Conservation (phyloP, 2,329 filamentous ascomycete genomes). For the Macrophomina pseudophaseolina region DNA sequence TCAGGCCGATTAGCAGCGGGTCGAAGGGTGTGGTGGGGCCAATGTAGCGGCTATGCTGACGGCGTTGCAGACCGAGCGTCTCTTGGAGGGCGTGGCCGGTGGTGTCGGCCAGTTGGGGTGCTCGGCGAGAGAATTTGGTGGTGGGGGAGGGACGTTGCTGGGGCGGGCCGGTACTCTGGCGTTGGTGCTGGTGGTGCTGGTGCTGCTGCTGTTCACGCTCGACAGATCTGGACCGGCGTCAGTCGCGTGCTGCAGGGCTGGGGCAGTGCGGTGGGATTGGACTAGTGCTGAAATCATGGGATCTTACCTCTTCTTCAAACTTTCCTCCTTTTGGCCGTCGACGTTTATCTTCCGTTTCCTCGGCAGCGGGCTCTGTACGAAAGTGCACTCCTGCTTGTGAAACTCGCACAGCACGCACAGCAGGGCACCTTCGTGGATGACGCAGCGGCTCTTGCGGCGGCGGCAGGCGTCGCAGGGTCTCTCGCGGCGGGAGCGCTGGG, state of each 20-base stretch:
- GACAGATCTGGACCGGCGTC: slow-evolving; percentile 39
- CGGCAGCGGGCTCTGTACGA: slow-evolving; percentile 75
- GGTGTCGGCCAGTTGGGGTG: slow-evolving; percentile 35
- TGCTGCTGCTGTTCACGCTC: slow-evolving; percentile 37
- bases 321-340: slow-evolving; percentile 64
- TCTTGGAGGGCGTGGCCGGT: slow-evolving; percentile 48
- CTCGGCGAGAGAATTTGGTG: slow-evolving; percentile 31
- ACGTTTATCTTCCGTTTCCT: slow-evolving; percentile 80
- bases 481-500: slow-evolving; percentile 45
- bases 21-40: slow-evolving; percentile 84
- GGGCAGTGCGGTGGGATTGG: not conserved
- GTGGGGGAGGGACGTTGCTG: slow-evolving; percentile 34
- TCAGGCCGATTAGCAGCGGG: slow-evolving; percentile 80
- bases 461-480: slow-evolving; percentile 69
- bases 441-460: slow-evolving; percentile 75
- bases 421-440: slow-evolving; percentile 75
- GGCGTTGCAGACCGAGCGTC: slow-evolving; percentile 72
- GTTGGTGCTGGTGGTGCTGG: slow-evolving; percentile 28
- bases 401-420: slow-evolving; percentile 78
- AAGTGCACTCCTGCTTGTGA: slow-evolving; percentile 78
- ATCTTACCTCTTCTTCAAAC: slow-evolving; percentile 70
- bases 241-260: slow-evolving; percentile 2
- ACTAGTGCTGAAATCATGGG: slow-evolving; percentile 37
- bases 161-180: slow-evolving; percentile 32
- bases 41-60: slow-evolving; percentile 82